These are phyloP conservation scores for Fusarium tjaetaba DNA, from an alignment of 2,329 filamentous ascomycete genomes.

Conservation along the genomic window DNA sequence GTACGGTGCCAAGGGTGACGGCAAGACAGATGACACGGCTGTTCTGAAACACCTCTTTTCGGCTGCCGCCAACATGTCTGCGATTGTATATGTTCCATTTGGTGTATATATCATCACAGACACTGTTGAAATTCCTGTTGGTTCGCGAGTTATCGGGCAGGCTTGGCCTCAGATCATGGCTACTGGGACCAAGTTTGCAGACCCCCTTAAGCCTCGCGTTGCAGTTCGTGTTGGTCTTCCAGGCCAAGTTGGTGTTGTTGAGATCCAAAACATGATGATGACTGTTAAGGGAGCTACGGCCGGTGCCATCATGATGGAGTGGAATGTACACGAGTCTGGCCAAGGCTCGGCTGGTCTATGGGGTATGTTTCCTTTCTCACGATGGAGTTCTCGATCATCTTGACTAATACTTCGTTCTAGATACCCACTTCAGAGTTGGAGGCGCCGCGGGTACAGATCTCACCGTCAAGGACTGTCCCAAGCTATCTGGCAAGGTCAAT, in stretches of 20 bases:
- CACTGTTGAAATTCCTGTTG: constrained; percentile 58
- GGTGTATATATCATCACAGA: constrained; percentile 55
- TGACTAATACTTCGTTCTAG: background rate
- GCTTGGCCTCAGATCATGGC: constrained; percentile 59
- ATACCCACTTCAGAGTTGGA: constrained; percentile 61
- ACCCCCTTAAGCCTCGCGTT: constrained; percentile 62
- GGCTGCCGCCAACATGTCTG: constrained; percentile 41
- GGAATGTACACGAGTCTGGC: constrained; percentile 62
- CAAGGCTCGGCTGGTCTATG: constrained; percentile 61
- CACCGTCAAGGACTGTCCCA: constrained; percentile 34
- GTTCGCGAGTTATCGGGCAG: constrained; percentile 59
- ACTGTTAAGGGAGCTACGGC: constrained; percentile 65
- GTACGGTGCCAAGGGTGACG: constrained; percentile 72
- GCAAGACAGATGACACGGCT: constrained; percentile 69
- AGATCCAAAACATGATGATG: constrained; percentile 72
- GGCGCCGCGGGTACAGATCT: constrained; percentile 37
- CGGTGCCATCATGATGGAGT: constrained; percentile 71
- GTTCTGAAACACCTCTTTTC: constrained; percentile 46
- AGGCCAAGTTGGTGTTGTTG: constrained; percentile 67
- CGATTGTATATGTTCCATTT: constrained; percentile 57
- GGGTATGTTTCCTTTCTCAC: constrained; percentile 42
- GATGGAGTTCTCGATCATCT: background rate
- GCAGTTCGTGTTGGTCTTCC: constrained; percentile 66
- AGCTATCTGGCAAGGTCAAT: constrained; percentile 43
- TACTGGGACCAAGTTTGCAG: constrained; percentile 59